Base-by-base conservation (phyloP, 2,329 filamentous ascomycete species). In the Colletotrichum sp. region DNA sequence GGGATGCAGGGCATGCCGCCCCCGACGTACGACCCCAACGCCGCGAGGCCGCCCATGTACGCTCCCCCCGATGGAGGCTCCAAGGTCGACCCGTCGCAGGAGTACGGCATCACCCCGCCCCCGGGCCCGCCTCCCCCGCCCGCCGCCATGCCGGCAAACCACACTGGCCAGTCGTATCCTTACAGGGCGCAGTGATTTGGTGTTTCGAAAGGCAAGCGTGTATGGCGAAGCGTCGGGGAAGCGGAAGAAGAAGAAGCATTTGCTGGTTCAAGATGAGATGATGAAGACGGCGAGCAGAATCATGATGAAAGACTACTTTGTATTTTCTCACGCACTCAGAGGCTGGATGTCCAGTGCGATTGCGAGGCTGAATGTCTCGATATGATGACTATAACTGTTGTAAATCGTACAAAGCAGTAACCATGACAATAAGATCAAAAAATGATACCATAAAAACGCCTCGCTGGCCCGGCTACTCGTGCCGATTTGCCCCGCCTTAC, bases 21-120 rank as follows among this genome's bases (percentile, higher is more conserved):
- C 67, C 90, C 90, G 21, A 87, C 91, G 69, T 93, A 93, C 81
- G 91, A 93, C 77, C 89, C 90, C 7, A 88, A 85, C 78, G 80
- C 84, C 7, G 80, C 83, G 16, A 85, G 90, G 32, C 90, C 91
- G 71, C 91, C 91, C 9, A 83, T 88, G 80, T 93, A 93, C 80
- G 87, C 89, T 55, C 84, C 88, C 63, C 88, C 89, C 9, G 84
- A 84, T 3, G 89, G 87, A 72, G 86, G 83, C 24, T 86, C 86
- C 69, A 93, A 93, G 84, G 81, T 89, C 68, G 89, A 91, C 75
- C 89, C 89, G 12, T 68, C 64, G 24, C 74, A 76, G 59, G 74
- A 74, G 34, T 76, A 74, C 36, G 74, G 74, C 59, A 48, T 74
- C 78, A 85, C 85, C 39, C 84, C 89, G 8, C 90, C 90, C 8